A percentile compares a stretch with the other conserved stretches of the same genome.
Evolutionary conservation across 2,329 filamentous ascomycete genomes (phyloP).

Genomic region (Hypoxylon sp.): DNA sequence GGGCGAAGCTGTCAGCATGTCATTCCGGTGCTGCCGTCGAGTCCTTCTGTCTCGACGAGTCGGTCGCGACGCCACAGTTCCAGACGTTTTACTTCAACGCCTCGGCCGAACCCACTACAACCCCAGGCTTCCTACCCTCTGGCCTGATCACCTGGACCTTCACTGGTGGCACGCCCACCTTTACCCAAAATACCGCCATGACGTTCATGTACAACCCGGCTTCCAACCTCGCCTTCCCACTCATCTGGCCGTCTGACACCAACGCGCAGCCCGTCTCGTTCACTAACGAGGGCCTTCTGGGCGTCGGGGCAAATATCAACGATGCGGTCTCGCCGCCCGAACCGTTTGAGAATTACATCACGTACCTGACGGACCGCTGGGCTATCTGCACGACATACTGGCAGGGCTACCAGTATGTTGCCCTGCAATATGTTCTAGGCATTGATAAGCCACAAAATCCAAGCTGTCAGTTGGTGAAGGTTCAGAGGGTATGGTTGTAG

Average conservation of each 20-base stretch:
- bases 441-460: conserved; percentile 43
- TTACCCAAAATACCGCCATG: conserved; percentile 39
- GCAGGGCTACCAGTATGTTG: conserved; percentile 42
- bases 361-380: conserved; percentile 42
- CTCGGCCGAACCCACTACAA: conserved; percentile 20
- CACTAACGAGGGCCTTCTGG: conserved; percentile 36
- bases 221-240: conserved; percentile 46
- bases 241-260: conserved; percentile 36
- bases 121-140: conserved; percentile 25
- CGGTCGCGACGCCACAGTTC: conserved; percentile 19
- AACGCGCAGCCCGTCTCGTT: conserved; percentile 35
- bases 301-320: conserved; percentile 37
- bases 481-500: conserved; percentile 39
- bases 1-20: conserved; percentile 41
- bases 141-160: conserved; percentile 43
- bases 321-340: conserved; percentile 39
- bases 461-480: conserved; percentile 40
- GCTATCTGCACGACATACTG: conserved; percentile 44
- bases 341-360: conserved; percentile 36
- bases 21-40: conserved; percentile 43
- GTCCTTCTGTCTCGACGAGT: conserved; percentile 39
- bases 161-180: conserved; percentile 28
- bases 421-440: conserved; percentile 45
- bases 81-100: conserved; percentile 45
- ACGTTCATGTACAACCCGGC: conserved; percentile 41